phyloP scores from a whole-genome alignment of 2,329 filamentous ascomycete species.

The Phyllosticta capitalensis region DNA sequence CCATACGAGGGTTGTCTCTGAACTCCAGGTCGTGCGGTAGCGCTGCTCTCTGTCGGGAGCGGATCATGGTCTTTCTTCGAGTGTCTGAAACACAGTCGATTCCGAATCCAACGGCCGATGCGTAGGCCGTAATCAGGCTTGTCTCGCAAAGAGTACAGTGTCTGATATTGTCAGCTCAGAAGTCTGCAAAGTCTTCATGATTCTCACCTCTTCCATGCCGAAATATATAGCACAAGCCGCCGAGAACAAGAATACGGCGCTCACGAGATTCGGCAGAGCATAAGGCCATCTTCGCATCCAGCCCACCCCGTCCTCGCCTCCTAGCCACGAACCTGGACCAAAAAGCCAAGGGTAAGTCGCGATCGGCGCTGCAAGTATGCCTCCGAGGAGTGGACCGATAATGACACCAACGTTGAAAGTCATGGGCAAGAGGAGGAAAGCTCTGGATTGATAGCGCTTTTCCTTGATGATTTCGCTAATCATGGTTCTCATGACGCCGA shows the following conservation, averaged over 20 bases:
- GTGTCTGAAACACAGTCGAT: slow-evolving; percentile 22
- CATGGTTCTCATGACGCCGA: slow-evolving; percentile 66
- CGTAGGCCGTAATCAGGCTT: slow-evolving; percentile 33
- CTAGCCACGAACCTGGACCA: slow-evolving; percentile 48
- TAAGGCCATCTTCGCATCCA: slow-evolving; percentile 61
- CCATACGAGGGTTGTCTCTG: slow-evolving; percentile 10
- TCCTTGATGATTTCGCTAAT: slow-evolving; percentile 63
- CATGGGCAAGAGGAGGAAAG: slow-evolving; percentile 54
- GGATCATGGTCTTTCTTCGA: slow-evolving; percentile 22
- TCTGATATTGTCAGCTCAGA: slow-evolving; percentile 16
- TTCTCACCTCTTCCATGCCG: slow-evolving; percentile 51
- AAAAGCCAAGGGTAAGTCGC: slow-evolving; percentile 54
- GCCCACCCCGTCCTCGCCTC: slow-evolving; percentile 47
- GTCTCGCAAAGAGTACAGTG: slow-evolving; percentile 31
- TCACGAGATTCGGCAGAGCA: slow-evolving; percentile 59
- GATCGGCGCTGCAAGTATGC: slow-evolving; percentile 57
- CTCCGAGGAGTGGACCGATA: slow-evolving; percentile 36
- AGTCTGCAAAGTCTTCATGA: neutral
- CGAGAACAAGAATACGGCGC: slow-evolving; percentile 48
- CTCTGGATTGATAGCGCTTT: slow-evolving; percentile 51
- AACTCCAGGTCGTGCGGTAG: slow-evolving; percentile 17
- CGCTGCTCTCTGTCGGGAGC: slow-evolving; percentile 18
- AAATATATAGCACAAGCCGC: slow-evolving; percentile 50
- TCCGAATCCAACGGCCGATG: slow-evolving; percentile 29
- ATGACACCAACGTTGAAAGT: slow-evolving; percentile 54